Conservation (phyloP, 495 filamentous ascomycete genomes). For the Penicillium coprophilum region DNA sequence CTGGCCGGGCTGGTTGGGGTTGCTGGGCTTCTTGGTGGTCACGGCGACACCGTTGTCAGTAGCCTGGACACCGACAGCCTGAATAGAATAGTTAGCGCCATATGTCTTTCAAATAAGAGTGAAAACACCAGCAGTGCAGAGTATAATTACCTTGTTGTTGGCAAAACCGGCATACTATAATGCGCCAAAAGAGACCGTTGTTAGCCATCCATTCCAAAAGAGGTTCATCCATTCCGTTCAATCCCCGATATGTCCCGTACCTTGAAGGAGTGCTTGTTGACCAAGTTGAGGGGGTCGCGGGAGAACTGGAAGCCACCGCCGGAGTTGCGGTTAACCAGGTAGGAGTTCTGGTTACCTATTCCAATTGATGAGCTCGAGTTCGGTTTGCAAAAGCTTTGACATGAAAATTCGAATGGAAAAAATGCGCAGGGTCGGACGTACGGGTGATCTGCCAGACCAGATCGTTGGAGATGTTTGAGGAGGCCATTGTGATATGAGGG, state of each 20-base stretch:
- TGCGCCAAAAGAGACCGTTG: not conserved
- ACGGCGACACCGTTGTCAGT: constrained; percentile 69
- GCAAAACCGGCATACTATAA: constrained; percentile 81
- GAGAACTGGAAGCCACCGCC: constrained; percentile 83
- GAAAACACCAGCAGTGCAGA: not conserved
- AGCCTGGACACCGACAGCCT: constrained; percentile 79
- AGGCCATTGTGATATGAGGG: constrained; percentile 43
- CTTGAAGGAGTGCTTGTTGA: constrained; percentile 89
- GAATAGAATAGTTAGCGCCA: constrained; percentile 14
- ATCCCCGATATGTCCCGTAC: constrained; percentile 43
- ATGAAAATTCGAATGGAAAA: not conserved
- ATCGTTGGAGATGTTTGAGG: constrained; percentile 73
- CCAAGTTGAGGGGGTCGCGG: constrained; percentile 85
- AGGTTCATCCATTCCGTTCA: not conserved
- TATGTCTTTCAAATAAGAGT: not conserved
- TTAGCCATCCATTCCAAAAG: not conserved
- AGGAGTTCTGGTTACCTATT: constrained; percentile 76
- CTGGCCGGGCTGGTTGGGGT: constrained; percentile 65
- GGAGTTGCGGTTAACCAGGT: constrained; percentile 81
- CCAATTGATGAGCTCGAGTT: constrained; percentile 25
- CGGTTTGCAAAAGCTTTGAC: not conserved
- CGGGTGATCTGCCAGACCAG: constrained; percentile 89
- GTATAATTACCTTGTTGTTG: constrained; percentile 79
- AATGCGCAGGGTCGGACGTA: constrained; percentile 49
- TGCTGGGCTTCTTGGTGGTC: constrained; percentile 76